These are phyloP conservation scores for Halteria grandinella DNA, from an alignment of 73 alveolate species.

Conservation along the genomic window DNA sequence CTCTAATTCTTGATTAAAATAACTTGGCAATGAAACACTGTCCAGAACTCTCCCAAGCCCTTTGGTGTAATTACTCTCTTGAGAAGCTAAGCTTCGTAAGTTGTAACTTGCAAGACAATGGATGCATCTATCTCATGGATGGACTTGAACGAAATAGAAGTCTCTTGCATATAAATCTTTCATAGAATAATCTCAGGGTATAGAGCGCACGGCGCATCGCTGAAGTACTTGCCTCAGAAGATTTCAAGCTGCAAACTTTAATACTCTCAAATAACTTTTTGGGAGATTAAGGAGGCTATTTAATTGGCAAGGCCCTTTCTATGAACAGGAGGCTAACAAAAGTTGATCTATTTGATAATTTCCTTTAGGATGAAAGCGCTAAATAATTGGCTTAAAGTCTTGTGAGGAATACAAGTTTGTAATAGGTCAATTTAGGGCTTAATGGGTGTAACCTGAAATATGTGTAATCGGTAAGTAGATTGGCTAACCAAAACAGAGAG, in stretches of 20 bases:
- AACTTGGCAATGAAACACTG: not conserved
- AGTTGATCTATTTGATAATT: conserved; percentile 13
- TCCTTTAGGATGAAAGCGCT: conserved; percentile 30
- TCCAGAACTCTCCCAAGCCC: conserved; percentile 21
- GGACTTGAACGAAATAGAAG: conserved; percentile 5
- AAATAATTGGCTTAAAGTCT: conserved; percentile 9
- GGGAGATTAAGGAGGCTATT: conserved; percentile 33
- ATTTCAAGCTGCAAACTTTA: not conserved
- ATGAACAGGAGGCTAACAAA: not conserved
- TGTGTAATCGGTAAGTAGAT: not conserved
- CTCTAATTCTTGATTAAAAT: conserved; percentile 25
- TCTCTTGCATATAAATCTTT: conserved; percentile 11
- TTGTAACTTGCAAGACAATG: conserved; percentile 26
- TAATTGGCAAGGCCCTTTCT: conserved; percentile 25
- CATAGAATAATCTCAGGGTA: not conserved
- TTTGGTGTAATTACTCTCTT: conserved; percentile 32
- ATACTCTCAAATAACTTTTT: conserved; percentile 27
- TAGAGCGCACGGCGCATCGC: conserved; percentile 27
- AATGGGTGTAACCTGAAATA: conserved; percentile 26
- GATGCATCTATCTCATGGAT: conserved; percentile 27
- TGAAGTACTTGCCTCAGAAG: not conserved
- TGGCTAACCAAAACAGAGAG: conserved; percentile 7
- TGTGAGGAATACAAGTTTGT: not conserved
- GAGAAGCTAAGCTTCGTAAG: conserved; percentile 3
- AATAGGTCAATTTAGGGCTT: conserved; percentile 21